Conservation (phyloP, 2,329 filamentous ascomycete genomes). For the Cladosporium sp. region DNA sequence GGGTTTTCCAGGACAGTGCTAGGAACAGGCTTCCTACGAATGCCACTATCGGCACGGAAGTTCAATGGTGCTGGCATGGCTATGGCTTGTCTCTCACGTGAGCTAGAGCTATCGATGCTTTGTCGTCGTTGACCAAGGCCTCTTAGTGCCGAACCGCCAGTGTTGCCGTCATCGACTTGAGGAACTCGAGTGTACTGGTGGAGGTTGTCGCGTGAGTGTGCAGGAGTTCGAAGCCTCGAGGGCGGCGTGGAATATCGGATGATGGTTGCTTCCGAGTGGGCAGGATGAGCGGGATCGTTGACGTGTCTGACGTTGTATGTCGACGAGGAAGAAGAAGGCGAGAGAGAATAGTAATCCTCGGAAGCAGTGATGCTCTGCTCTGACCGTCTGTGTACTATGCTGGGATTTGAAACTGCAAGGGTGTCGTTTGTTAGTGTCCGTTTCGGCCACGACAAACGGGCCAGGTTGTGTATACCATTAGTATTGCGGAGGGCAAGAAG, state of each 20-base stretch:
- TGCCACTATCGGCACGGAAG: conserved; percentile 25
- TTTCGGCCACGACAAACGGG: background rate
- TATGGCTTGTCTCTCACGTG: conserved; percentile 6
- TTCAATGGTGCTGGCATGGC: conserved; percentile 18
- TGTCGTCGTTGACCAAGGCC: conserved; percentile 20
- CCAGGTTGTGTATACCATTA: conserved; percentile 4
- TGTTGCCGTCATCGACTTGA: conserved; percentile 17
- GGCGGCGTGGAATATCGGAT: conserved; percentile 37
- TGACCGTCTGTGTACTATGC: conserved; percentile 38
- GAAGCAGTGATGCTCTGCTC: conserved; percentile 51
- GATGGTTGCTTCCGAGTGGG: conserved; percentile 29
- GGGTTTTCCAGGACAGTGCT: conserved; percentile 33
- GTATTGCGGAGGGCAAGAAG: conserved; percentile 17
- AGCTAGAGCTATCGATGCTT: conserved; percentile 18
- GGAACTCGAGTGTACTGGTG: background rate
- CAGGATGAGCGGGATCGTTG: conserved; percentile 21
- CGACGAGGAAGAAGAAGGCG: conserved; percentile 17
- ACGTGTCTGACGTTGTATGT: conserved; percentile 32
- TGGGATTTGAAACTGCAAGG: conserved; percentile 33
- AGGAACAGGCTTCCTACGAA: conserved; percentile 38
- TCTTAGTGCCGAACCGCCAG: conserved; percentile 12
- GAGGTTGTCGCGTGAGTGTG: conserved; percentile 31
- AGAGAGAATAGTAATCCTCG: conserved; percentile 52
- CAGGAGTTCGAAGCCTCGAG: conserved; percentile 37
- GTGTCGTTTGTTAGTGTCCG: conserved; percentile 4